Evolutionary conservation across 768 basidiomycete genomes (phyloP), one percentile per base, ranked within the genome.

Genomic region (Lepiota brunneoincarnata): DNA sequence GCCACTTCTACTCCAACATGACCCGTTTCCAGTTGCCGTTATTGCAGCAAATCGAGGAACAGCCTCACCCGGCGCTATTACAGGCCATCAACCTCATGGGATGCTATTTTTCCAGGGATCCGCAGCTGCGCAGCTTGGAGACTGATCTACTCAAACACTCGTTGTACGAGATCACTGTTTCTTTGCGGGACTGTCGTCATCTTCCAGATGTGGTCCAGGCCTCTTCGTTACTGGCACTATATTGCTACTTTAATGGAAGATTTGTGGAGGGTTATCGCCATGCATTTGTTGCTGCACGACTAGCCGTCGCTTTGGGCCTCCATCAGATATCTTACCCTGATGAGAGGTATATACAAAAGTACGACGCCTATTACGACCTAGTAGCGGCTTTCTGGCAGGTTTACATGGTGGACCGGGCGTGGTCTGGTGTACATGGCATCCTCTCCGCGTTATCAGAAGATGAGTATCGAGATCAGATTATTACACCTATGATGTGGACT

Each of bases 11-110:
- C 61, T 70, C 77, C 37, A 73, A 79, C 62, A 68, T 76, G 46
- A 72, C 67, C 51, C 68, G 75, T 40, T 79, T 79, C 66, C 68
- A 70, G 28, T 23, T 39, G 18, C 24, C 52, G 4, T 38, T 46
- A 21, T 18, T 54, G 44, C 44, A 54, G 12, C 43, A 28, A 31
- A 36, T 47, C 0, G 52, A 39, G 24, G 52, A 54, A 43, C 61
- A 60, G 15, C 77, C 80, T 1, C 83, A 85, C 61, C 79, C 84
- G 0, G 79, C 83, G 2, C 75, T 87, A 31, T 69, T 80, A 59
- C 81, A 81, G 60, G 78, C 83, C n/a, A 78, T 85, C 26, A 83
- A 77, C 63, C 77, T 86, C 48, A 69, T 85, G 47, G 82, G 76
- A 2, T 81, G 79, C 59, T 76, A 82, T 59, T 83, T 83, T 61